phyloP scores from a whole-genome alignment of 2,329 filamentous ascomycete species.

The Acrocalymma vagum region DNA sequence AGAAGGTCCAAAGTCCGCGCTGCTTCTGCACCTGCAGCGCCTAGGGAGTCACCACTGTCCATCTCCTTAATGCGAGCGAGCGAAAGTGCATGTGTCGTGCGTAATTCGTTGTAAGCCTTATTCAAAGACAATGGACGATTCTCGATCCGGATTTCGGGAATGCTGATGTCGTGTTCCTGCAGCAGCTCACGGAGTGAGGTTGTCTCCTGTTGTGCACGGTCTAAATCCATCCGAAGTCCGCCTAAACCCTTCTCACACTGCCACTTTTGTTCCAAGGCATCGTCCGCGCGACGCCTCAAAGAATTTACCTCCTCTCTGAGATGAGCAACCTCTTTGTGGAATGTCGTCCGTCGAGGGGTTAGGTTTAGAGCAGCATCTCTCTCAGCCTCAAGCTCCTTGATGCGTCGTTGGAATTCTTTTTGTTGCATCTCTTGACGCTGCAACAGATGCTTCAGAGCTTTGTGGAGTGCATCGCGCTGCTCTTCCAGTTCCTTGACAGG shows the following conservation, averaged over 20 bases:
- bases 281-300: constrained; percentile 86
- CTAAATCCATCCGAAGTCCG: constrained; percentile 94
- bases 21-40: constrained; percentile 58
- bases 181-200: constrained; percentile 80
- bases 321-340: constrained; percentile 81
- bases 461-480: constrained; percentile 91
- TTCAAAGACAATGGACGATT: constrained; percentile 74
- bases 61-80: constrained; percentile 72
- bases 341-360: constrained; percentile 78
- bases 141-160: constrained; percentile 66
- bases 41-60: constrained; percentile 58
- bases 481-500: constrained; percentile 88
- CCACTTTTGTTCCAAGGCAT: constrained; percentile 95
- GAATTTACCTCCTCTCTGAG: constrained; percentile 86
- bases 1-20: constrained; percentile 70
- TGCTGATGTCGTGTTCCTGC: constrained; percentile 81
- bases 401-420: constrained; percentile 82
- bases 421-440: constrained; percentile 87
- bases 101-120: constrained; percentile 77
- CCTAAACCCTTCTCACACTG: constrained; percentile 90
- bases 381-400: constrained; percentile 78
- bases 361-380: constrained; percentile 75
- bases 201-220: constrained; percentile 94
- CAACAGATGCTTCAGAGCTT: constrained; percentile 83
- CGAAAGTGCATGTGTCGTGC: constrained; percentile 73